These are phyloP conservation scores for Hypoxylon perforatum DNA, from an alignment of 495 filamentous ascomycete genomes.

Conservation along the genomic window DNA sequence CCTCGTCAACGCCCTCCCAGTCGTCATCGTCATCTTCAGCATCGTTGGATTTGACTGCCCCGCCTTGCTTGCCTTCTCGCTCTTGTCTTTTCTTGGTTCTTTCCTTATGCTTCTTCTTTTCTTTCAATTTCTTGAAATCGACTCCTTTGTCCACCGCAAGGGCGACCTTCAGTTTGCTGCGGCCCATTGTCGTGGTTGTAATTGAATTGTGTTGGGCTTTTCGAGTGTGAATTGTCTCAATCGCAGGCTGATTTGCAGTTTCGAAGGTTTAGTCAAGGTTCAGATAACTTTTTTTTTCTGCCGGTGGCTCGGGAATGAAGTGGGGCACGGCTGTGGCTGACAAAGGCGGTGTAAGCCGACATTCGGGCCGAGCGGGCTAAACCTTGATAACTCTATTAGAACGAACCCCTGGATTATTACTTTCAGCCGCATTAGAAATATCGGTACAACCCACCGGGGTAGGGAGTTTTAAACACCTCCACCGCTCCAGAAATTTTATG, in stretches of 20 bases:
- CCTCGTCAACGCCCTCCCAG: constrained; percentile 59
- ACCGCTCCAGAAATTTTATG: too few relatives aligned
- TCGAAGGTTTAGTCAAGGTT: too few relatives aligned
- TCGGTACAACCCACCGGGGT: too few relatives aligned
- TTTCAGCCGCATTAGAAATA: too few relatives aligned
- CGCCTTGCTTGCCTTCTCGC: constrained; percentile 48
- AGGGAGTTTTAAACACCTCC: too few relatives aligned
- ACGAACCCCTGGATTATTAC: too few relatives aligned
- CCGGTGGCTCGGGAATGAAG: constrained; percentile 26
- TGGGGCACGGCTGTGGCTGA: constrained; percentile 22
- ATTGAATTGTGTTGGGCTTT: constrained; percentile 20
- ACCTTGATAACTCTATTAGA: too few relatives aligned
- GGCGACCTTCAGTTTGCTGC: constrained; percentile 73
- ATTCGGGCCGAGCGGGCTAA: too few relatives aligned
- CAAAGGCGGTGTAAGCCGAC: constrained; percentile 22
- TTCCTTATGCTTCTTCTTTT: constrained; percentile 64
- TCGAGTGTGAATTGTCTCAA: constrained; percentile 22
- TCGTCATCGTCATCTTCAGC: constrained; percentile 53
- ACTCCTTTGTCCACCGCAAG: constrained; percentile 74
- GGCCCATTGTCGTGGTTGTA: constrained; percentile 48
- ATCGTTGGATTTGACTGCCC: constrained; percentile 49
- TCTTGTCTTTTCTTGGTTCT: constrained; percentile 64
- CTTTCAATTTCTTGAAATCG: constrained; percentile 73
- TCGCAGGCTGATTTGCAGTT: constrained; percentile 8
- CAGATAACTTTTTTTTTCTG: constrained; percentile 43